Conservation (phyloP, 2,329 filamentous ascomycete species). For the Chrysosporium keratinophilum region DNA sequence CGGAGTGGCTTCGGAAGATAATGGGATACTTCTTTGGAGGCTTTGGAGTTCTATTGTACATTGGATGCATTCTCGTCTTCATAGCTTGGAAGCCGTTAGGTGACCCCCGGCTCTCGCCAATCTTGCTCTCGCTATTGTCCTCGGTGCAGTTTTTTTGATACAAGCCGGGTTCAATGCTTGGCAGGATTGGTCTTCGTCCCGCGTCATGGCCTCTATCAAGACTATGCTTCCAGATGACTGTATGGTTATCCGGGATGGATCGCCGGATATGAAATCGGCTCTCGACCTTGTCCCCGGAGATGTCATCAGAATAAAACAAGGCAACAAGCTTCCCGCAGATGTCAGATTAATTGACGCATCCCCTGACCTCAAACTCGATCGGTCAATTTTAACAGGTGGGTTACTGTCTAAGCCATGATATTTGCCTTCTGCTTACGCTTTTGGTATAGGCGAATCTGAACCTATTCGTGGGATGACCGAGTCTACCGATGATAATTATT, state of each 20-base stretch:
- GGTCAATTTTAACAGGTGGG: conserved; percentile 61
- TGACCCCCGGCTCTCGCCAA: conserved; percentile 62
- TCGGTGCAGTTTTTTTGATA: conserved; percentile 58
- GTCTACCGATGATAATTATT: conserved; percentile 61
- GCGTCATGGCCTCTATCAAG: conserved; percentile 70
- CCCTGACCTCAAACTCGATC: conserved; percentile 60
- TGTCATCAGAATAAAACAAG: conserved; percentile 56
- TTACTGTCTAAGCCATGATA: conserved; percentile 7
- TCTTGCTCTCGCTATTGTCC: conserved; percentile 60
- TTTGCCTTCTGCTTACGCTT: neutral
- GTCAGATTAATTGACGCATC: conserved; percentile 59
- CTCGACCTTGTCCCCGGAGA: conserved; percentile 62
- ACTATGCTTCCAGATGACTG: conserved; percentile 69
- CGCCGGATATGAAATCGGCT: conserved; percentile 41
- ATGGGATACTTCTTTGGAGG: conserved; percentile 66
- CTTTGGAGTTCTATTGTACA: conserved; percentile 60
- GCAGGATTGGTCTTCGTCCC: conserved; percentile 65
- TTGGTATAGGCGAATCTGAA: conserved; percentile 49
- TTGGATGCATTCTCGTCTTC: conserved; percentile 62
- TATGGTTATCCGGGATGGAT: conserved; percentile 52
- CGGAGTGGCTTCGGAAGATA: conserved; percentile 47
- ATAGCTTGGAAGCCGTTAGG: conserved; percentile 67
- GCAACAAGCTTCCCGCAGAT: conserved; percentile 65
- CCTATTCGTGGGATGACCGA: conserved; percentile 55
- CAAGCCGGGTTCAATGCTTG: conserved; percentile 60